Evolutionary conservation across 192 early-diverging fungal species (phyloP).

Genomic region (Rhizoclosmatium globosum): DNA sequence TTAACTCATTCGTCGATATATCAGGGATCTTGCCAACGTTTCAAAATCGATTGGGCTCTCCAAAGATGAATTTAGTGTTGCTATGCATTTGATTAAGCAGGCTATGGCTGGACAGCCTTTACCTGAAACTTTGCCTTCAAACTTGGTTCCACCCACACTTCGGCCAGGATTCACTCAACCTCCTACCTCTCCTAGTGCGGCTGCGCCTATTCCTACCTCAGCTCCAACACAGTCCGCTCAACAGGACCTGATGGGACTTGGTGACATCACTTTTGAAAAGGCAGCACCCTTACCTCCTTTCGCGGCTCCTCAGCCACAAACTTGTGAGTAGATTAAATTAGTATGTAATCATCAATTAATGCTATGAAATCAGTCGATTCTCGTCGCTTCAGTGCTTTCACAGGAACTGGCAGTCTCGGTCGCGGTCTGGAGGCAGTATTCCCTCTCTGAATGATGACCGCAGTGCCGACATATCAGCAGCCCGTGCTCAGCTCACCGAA

Average conservation of each 20-base stretch:
- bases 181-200: background rate
- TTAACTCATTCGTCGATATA: background rate
- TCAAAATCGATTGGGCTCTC: conserved; percentile 47
- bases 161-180: conserved; percentile 17
- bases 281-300: background rate
- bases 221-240: conserved; percentile 4
- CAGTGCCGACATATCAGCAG: conserved; percentile 57
- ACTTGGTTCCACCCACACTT: conserved; percentile 65
- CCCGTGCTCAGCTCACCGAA: conserved; percentile 70
- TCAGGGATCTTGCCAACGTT: conserved; percentile 48
- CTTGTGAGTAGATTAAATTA: conserved; percentile 1
- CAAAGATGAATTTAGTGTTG: conserved; percentile 58
- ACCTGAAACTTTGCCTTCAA: conserved; percentile 58
- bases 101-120: conserved; percentile 46
- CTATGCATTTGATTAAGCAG: conserved; percentile 55
- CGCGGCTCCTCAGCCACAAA: conserved; percentile 5
- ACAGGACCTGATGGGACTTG: conserved; percentile 52
- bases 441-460: conserved; percentile 38
- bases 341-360: background rate
- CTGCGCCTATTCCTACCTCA: conserved; percentile 3
- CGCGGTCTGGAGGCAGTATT: background rate
- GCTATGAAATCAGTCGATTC: conserved; percentile 4
- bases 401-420: background rate
- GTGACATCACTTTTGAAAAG: conserved; percentile 9
- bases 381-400: conserved; percentile 21